A percentile compares a stretch with the other conserved stretches of the same genome.
phyloP scores from a whole-genome alignment of 495 filamentous ascomycete genomes.

The Podospora fimiseda region DNA sequence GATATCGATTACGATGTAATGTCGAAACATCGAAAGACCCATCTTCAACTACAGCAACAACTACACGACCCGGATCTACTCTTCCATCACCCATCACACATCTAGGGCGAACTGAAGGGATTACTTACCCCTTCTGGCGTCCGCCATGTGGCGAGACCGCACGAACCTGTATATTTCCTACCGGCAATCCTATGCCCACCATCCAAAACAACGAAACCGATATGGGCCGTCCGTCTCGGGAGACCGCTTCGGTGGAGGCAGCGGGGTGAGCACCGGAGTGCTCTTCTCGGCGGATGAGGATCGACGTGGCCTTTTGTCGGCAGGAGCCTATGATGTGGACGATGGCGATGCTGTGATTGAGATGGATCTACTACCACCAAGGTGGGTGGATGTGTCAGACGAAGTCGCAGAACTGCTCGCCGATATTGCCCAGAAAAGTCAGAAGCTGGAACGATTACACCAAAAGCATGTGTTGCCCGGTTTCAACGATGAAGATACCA shows the following conservation, averaged over 20 bases:
- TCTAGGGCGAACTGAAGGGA: constrained; percentile 30
- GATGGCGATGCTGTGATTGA: constrained; percentile 91
- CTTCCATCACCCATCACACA: constrained; percentile 5
- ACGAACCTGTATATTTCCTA: constrained; percentile 99
- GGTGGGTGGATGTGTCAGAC: constrained; percentile 93
- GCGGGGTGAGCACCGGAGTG: constrained; percentile 31
- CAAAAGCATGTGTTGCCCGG: constrained; percentile 95
- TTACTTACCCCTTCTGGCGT: constrained; percentile 36
- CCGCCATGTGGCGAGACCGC: constrained; percentile 93
- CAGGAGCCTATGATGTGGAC: constrained; percentile 71
- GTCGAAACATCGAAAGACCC: constrained; percentile 10
- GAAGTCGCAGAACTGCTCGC: constrained; percentile 81
- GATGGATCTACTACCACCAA: constrained; percentile 93
- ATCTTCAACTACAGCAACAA: constrained; percentile 13
- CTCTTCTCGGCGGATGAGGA: constrained; percentile 52
- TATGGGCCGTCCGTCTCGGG: constrained; percentile 50
- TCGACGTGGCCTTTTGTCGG: constrained; percentile 78
- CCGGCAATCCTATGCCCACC: constrained; percentile 94
- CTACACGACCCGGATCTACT: constrained; percentile 4
- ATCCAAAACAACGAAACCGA: constrained; percentile 77
- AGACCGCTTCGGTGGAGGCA: constrained; percentile 64
- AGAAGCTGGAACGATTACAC: constrained; percentile 82
- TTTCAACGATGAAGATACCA: constrained; percentile 89
- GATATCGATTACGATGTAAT: constrained; percentile 26
- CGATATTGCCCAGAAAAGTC: constrained; percentile 73